Evolutionary conservation across 345 rosid species (phyloP).

Genomic region (Salix suchowensis): DNA sequence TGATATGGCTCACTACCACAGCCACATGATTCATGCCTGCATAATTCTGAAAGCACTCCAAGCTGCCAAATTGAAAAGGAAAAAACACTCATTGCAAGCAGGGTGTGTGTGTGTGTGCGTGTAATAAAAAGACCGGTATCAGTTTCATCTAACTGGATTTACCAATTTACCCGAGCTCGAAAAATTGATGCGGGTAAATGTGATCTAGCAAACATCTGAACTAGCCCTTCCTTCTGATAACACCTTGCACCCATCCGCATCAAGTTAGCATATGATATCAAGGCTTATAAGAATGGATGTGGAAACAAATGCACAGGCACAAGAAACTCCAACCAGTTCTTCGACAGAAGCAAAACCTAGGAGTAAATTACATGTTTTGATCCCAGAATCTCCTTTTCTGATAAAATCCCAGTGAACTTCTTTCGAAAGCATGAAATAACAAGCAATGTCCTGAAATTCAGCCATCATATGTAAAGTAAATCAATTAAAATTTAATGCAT

Average conservation of each 20-base stretch:
- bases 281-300: background rate
- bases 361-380: constrained; percentile 56
- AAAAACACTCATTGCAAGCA: background rate
- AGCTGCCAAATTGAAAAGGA: constrained; percentile 36
- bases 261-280: constrained; percentile 27
- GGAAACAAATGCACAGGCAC: constrained; percentile 9
- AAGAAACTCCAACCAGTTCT: constrained; percentile 4
- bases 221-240: constrained; percentile 69
- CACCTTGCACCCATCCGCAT: constrained; percentile 45
- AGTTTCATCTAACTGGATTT: constrained; percentile 20
- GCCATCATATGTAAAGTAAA: constrained; percentile 10
- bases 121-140: constrained; percentile 8
- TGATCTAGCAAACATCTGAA: constrained; percentile 52
- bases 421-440: constrained; percentile 55
- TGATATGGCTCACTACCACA: constrained; percentile 44
- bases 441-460: constrained; percentile 64
- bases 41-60: constrained; percentile 61
- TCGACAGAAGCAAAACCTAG: background rate
- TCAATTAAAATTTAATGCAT: constrained; percentile 14
- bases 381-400: constrained; percentile 59
- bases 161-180: constrained; percentile 68
- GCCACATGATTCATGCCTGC: constrained; percentile 51
- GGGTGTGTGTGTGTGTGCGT: background rate
- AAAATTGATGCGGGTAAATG: constrained; percentile 48
- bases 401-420: constrained; percentile 49